phyloP scores from a whole-genome alignment of 2,329 filamentous ascomycete species.

The Venturia aucupariae region DNA sequence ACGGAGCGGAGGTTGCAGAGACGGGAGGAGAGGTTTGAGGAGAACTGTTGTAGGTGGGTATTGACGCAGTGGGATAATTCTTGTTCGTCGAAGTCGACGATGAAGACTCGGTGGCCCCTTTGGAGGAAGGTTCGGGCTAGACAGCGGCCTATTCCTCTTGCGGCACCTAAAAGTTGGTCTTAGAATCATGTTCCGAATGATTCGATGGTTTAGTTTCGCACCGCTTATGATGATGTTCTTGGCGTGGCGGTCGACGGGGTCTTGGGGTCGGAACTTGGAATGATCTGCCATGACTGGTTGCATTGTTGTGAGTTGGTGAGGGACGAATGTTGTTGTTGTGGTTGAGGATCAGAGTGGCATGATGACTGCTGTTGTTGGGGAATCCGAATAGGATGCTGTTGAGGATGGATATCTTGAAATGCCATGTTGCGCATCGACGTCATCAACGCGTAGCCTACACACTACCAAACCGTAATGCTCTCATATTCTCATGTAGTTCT shows the following conservation, averaged over 20 bases:
- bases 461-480: no score
- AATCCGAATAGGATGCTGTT: no score
- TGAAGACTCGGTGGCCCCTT: slow-evolving; percentile 33
- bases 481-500: no score
- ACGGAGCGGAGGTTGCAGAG: slow-evolving; percentile 37
- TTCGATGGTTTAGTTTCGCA: background rate
- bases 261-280: slow-evolving; percentile 1
- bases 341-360: no score
- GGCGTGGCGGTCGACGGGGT: slow-evolving; percentile 1
- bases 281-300: slow-evolving; percentile 10
- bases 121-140: slow-evolving; percentile 36
- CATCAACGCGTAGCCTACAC: background rate
- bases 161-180: slow-evolving; percentile 21
- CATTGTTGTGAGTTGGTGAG: background rate
- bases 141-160: slow-evolving; percentile 40
- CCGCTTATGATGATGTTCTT: slow-evolving; percentile 33
- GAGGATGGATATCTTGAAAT: background rate
- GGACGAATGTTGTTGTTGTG: background rate
- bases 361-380: no score
- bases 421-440: background rate
- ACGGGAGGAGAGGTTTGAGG: slow-evolving; percentile 26
- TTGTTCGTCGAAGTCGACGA: slow-evolving; percentile 26
- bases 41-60: slow-evolving; percentile 26
- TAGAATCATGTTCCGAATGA: background rate
- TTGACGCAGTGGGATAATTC: slow-evolving; percentile 27